Conservation (phyloP, 2,329 filamentous ascomycete species). For the Tolypocladium tropicale region DNA sequence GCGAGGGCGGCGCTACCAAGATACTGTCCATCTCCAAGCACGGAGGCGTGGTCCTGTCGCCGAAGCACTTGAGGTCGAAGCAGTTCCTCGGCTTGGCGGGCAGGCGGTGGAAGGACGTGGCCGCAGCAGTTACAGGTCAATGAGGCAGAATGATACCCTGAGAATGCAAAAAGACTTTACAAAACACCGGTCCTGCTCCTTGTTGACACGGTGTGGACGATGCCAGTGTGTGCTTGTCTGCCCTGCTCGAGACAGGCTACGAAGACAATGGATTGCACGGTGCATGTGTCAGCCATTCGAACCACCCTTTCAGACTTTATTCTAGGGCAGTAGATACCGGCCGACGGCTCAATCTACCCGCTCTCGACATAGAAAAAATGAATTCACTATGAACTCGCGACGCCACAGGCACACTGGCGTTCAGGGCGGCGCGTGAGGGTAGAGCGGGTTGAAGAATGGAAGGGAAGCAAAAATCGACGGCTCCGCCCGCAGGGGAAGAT, state of each 20-base stretch:
- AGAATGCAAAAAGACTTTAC: not conserved
- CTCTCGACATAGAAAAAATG: slow-evolving; percentile 37
- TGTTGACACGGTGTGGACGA: not conserved
- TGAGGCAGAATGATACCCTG: slow-evolving; percentile 14
- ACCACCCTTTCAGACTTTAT: slow-evolving; percentile 67
- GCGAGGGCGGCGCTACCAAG: slow-evolving; percentile 37
- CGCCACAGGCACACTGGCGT: slow-evolving; percentile 32
- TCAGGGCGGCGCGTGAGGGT: slow-evolving; percentile 18
- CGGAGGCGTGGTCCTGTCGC: slow-evolving; percentile 63
- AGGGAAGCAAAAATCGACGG: slow-evolving; percentile 18
- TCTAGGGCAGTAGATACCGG: slow-evolving; percentile 87
- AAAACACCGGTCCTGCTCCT: not conserved
- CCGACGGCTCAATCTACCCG: slow-evolving; percentile 55
- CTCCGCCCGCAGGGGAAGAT: slow-evolving; percentile 7
- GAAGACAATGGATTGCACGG: not conserved
- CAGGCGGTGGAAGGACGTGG: slow-evolving; percentile 25
- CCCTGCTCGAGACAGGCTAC: not conserved
- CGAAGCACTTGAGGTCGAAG: slow-evolving; percentile 53
- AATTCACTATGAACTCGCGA: slow-evolving; percentile 36
- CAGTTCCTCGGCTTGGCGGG: slow-evolving; percentile 33
- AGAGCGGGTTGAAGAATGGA: slow-evolving; percentile 17
- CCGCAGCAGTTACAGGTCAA: slow-evolving; percentile 22
- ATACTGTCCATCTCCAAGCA: slow-evolving; percentile 71
- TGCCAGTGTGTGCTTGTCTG: not conserved
- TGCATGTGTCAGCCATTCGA: slow-evolving; percentile 70